Base-by-base conservation (phyloP, 1,284 basidiomycete species). In the Ustanciosporium gigantosporum region DNA sequence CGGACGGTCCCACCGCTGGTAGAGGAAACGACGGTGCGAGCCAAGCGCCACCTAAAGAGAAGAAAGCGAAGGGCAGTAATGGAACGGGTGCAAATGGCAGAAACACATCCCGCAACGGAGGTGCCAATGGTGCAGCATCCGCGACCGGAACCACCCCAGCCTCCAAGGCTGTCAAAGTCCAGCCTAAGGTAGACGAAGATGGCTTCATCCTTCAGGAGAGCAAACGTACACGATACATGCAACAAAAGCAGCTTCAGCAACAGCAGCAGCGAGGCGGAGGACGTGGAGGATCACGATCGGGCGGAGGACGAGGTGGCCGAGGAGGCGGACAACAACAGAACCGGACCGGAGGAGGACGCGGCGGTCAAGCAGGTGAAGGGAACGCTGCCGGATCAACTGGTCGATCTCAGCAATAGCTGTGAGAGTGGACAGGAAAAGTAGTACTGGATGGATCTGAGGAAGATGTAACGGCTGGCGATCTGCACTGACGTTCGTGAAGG, bases 141-240 rank as follows among this genome's bases (percentile, higher is more conserved):
- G 27, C 11, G 11, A 35, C 11, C 32, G 32, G 11, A 11, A 9
- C 32, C 9, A 19, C 9, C 14, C 32, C 32, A 8, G 11, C 9
- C 20, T 24, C 36, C 25, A 46, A 46, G n/a, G 22, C 36, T 19
- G 32, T 19, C 25, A 27, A 40, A 27, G 36, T 29, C 6, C 38
- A 47, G 29, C 57, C 57, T 2, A 55, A 55, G 31, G 55, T 67
- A 20, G 65, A 67, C 31, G 47, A 67, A 31, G 65, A 67, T 35
- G 65, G 65, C 17, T 67, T 67, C 29, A 62, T 64, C 22, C 34
- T 64, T 16, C 59, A 62, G 17, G 48, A 55, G 31, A 67, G 55
- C 35, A 67, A 67, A 41, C 42, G 48, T 41, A 62, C 55, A 5
- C 52, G 50, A 29, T 57, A 57, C 16, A 42, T 61, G 31, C 58